Percentiles rank a stretch among this genome's conserved stretches.
These are phyloP conservation scores for Coprinopsis cinerea DNA, from an alignment of 768 basidiomycete species.

Conservation along the genomic window DNA sequence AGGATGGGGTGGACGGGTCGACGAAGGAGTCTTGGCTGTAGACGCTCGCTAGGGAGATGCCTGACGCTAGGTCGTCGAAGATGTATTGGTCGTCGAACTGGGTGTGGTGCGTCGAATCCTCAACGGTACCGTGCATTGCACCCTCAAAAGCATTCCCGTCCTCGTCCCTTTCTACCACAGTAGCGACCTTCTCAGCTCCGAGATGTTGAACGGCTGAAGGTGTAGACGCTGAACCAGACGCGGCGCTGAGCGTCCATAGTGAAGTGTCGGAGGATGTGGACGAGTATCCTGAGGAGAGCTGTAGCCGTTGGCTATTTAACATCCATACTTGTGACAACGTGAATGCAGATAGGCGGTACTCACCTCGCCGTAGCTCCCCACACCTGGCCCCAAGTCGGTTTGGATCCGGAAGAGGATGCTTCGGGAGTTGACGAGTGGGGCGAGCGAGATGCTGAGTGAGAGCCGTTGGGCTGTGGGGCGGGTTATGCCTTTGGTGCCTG, in stretches of 20 bases:
- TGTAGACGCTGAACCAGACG: background rate
- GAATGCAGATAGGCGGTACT: constrained; percentile 13
- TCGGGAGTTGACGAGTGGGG: constrained; percentile 21
- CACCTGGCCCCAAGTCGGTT: constrained; percentile 21
- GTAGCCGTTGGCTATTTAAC: too few species aligned
- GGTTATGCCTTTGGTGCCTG: constrained; percentile 16
- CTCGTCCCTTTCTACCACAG: too few species aligned
- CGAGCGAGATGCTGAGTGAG: constrained; percentile 21
- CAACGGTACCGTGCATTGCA: too few species aligned
- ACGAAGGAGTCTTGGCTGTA: constrained; percentile 23
- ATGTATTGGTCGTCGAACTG: too few species aligned
- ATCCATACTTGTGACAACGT: too few species aligned
- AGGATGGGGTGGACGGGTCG: too few species aligned
- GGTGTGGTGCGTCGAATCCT: too few species aligned
- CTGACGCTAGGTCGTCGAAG: constrained; percentile 12
- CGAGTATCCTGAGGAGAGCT: too few species aligned
- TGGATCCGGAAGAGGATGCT: constrained; percentile 22
- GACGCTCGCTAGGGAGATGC: constrained; percentile 14
- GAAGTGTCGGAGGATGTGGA: constrained; percentile 11
- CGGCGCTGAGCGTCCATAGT: constrained; percentile 7
- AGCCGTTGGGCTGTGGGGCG: constrained; percentile 23
- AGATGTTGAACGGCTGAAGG: too few species aligned
- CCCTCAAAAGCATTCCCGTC: too few species aligned
- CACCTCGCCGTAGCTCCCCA: too few species aligned
- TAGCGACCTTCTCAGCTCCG: too few species aligned